These are phyloP conservation scores for Ophiocordyceps sinensis DNA, from an alignment of 2,329 filamentous ascomycete genomes.

Conservation along the genomic window DNA sequence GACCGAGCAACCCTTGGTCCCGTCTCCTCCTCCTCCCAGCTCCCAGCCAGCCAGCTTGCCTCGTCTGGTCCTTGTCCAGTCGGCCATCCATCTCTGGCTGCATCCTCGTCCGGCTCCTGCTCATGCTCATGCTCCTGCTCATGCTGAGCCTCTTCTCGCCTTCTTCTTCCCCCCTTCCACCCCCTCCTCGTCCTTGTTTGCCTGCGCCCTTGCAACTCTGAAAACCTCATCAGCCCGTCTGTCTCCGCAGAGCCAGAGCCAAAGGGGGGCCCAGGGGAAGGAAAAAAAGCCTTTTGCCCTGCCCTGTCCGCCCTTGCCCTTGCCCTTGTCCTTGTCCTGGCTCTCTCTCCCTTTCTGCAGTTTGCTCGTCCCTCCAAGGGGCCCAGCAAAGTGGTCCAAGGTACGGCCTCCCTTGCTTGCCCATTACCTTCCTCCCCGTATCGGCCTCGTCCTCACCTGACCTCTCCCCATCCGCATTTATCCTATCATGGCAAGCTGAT, in stretches of 20 bases:
- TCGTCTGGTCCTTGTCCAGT: background rate
- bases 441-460: background rate
- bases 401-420: background rate
- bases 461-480: background rate
- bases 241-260: background rate
- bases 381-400: background rate
- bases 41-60: background rate
- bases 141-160: background rate
- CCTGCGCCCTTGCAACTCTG: background rate
- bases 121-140: background rate
- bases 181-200: background rate
- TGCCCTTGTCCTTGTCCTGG: background rate
- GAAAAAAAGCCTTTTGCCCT: background rate
- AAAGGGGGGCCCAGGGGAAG: background rate
- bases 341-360: background rate
- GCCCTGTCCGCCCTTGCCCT: background rate
- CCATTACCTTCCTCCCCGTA: background rate
- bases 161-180: background rate
- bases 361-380: background rate
- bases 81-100: background rate
- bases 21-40: background rate
- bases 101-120: background rate
- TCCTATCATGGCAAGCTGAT: constrained; percentile 1
- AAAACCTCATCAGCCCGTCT: background rate
- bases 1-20: too few relatives aligned